Percentiles rank a stretch among this genome's conserved stretches.
Evolutionary conservation across 1,139 yeast genomes (phyloP).

Genomic region (Zygoascus sp.): DNA sequence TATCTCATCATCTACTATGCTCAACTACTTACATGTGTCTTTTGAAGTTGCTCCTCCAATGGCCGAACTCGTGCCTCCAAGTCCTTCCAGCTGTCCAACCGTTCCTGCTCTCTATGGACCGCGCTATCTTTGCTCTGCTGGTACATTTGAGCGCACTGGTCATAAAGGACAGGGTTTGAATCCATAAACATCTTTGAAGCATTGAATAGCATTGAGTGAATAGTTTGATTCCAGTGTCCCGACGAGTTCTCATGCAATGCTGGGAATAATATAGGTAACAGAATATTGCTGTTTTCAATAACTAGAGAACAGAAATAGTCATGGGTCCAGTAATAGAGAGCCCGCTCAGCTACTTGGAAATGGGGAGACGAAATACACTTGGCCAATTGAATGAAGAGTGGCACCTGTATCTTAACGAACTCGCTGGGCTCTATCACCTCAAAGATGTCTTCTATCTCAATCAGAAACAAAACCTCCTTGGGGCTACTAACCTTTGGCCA

Average conservation of each 20-base stretch:
- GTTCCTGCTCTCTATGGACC: constrained; percentile 50
- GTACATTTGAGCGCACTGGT: constrained; percentile 83
- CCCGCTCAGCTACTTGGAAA: constrained; percentile 96
- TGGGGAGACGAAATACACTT: constrained; percentile 94
- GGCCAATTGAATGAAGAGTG: constrained; percentile 87
- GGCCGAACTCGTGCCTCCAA: constrained; percentile 11
- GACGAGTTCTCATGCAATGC: constrained; percentile 73
- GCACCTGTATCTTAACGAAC: constrained; percentile 87
- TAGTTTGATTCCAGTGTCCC: constrained; percentile 83
- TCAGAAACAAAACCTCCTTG: constrained; percentile 91
- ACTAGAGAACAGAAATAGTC: constrained; percentile 88
- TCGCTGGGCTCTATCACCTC: constrained; percentile 95
- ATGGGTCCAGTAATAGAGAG: constrained; percentile 89
- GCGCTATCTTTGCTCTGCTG: constrained; percentile 70
- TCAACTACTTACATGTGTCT: constrained; percentile 8
- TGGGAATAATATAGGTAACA: constrained; percentile 87
- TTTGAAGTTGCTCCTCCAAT: constrained; percentile 9
- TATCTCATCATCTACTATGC: neutral
- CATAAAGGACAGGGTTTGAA: constrained; percentile 84
- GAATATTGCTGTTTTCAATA: constrained; percentile 85
- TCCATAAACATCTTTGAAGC: constrained; percentile 93
- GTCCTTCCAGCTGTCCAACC: constrained; percentile 69
- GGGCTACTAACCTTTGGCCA: constrained; percentile 98
- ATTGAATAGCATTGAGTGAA: constrained; percentile 83
- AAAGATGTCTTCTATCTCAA: constrained; percentile 93